Base-by-base conservation (phyloP, 768 basidiomycete genomes). In the Podaxis sp. region DNA sequence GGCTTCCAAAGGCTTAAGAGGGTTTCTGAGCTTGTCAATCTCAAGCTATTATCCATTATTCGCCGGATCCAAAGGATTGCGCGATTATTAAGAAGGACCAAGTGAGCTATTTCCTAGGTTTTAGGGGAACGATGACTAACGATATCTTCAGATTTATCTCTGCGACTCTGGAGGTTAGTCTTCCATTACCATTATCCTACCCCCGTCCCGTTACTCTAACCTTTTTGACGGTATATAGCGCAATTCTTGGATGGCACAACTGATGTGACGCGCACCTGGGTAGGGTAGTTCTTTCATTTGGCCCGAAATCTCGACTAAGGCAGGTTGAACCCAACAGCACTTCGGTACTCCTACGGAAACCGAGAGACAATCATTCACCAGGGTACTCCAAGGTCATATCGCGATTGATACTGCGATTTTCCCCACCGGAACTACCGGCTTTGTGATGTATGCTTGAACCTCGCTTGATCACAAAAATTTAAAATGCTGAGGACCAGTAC, bases 221-320 rank as follows among this genome's bases (percentile, higher is more conserved):
- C 13, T 49, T 46, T n/a, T 13, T 24, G n/a, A 50, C 22, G 6
- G 22, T 4, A 4, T 30, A 56, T 22, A 90, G 89, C 83, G 2
- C 95, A 97, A 75, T 96, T 88, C 76, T 73, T 85, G 37, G 96
- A 99, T 67, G 96, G 96, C 10, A 99, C 96, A 0, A 99, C 97
- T 1, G 96, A 99, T 71, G 91, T 91, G 15, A 96, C 95, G 1
- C 81, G 96, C 48, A 97, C 94, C 64, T 89, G 87, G 87, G 91
- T 90, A 69, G 68, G 84, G 24, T 37, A 60, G 13, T 24, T 56
- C 38, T 26, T 17, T 44, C 40, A 36, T 40, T 22, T 11, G 26
- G 13, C 26, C 28, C 22, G 33, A 10, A 22, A 1, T 3, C 1
- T 3, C 26, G 20, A 1, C 24, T 50, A 4, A 50, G 3, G 1